Evolutionary conservation across 1,284 basidiomycete species (phyloP).

Genomic region (Melampsora americana): DNA sequence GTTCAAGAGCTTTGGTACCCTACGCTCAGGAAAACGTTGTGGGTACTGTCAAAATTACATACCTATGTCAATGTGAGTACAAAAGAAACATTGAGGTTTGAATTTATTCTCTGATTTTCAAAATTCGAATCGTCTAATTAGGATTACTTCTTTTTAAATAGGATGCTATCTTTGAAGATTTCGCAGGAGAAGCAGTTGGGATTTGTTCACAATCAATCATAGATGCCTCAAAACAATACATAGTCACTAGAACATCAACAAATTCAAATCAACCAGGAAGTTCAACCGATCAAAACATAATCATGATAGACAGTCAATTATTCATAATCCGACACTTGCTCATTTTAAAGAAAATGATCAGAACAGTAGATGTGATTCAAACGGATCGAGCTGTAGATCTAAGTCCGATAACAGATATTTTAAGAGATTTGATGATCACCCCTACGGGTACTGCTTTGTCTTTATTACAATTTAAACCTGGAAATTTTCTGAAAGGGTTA

Average conservation of each 20-base stretch:
- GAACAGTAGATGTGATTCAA: slow-evolving; percentile 66
- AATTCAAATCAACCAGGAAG: slow-evolving; percentile 49
- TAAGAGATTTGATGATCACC: slow-evolving; percentile 49
- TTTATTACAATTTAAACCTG: slow-evolving; percentile 11
- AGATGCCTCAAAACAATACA: slow-evolving; percentile 66
- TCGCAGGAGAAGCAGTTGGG: slow-evolving; percentile 81
- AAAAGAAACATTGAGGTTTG: too few species aligned
- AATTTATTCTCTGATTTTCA: too few species aligned
- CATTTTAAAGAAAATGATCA: slow-evolving; percentile 81
- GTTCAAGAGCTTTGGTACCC: slow-evolving; percentile 84
- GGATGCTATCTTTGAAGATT: slow-evolving; percentile 87
- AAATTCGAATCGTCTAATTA: slow-evolving; percentile 10
- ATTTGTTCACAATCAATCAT: slow-evolving; percentile 75
- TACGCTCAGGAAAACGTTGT: slow-evolving; percentile 74
- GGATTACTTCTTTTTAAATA: slow-evolving; percentile 52
- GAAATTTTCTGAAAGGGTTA: not conserved
- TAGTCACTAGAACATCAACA: slow-evolving; percentile 58
- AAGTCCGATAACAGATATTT: slow-evolving; percentile 56
- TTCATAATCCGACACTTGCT: slow-evolving; percentile 86
- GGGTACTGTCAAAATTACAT: slow-evolving; percentile 80
- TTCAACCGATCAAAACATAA: slow-evolving; percentile 18
- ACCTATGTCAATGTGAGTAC: slow-evolving; percentile 77
- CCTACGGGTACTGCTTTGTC: slow-evolving; percentile 53
- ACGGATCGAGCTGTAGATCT: slow-evolving; percentile 55
- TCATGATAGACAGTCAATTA: slow-evolving; percentile 67